Evolutionary conservation across 2,329 filamentous ascomycete species (phyloP), one percentile per base, ranked within the genome.

Genomic region (Colletotrichum eleusines): DNA sequence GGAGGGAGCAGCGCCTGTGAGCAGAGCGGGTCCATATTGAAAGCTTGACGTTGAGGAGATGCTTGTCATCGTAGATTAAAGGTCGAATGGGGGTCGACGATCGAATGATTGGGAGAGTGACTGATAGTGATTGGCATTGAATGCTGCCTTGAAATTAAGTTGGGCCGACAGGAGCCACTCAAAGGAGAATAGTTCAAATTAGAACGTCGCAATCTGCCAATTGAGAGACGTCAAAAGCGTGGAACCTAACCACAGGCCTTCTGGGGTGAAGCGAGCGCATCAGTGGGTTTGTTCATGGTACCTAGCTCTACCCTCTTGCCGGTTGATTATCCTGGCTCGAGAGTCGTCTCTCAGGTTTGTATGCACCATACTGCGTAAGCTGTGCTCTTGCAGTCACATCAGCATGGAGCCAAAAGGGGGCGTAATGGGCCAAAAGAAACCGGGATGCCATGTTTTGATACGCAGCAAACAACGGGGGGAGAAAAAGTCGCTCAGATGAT

Each of bases 241-340:
- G 53, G 60, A 28, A 51, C 55, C 66, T 44, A 64, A 33, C 33
- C 42, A 33, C 28, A 57, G 16, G 33, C 42, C n/a, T 33, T 33
- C 28, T 14, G 51, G 51, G 28, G n/a, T 23, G 20, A 23, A 54
- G 51, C 67, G 55, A 70, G 67, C 67, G 63, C 63, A 66, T 70
- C 63, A 51, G 54, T 66, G 55, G 67, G 57, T 48, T 46, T 20
- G 44, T 23, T 23, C 20, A 46, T 23, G 40, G 35, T 33, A 33
- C 31, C 31, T 3, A 46, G 48, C 46, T 54, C 33, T 23, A 33
- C 42, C 31, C 40, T 62, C 33, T n/a, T 26, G 23, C 46, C 23
- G n/a, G 33, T 26, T 57, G 33, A 14, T 18, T 33, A 38, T 31
- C 55, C 18, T 33, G 26, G 40, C 40, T n/a, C 7, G 18, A 23